These are phyloP conservation scores for Brassica juncea DNA, from an alignment of 345 rosid genomes.

Conservation along the genomic window DNA sequence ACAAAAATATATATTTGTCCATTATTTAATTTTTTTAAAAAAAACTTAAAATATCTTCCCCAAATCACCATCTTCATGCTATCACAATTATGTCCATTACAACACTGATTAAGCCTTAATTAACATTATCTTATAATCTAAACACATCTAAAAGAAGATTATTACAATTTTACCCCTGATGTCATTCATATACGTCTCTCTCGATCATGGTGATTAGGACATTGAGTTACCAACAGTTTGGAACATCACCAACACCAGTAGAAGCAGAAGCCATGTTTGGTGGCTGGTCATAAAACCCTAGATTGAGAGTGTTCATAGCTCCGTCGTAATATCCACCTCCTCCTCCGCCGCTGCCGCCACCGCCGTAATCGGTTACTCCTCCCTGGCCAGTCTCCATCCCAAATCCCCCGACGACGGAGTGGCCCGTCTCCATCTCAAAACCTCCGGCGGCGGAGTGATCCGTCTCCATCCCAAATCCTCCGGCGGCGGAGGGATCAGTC, in stretches of 20 bases:
- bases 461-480: neutral
- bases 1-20: slow-evolving; percentile 8
- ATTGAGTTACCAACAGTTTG: slow-evolving; percentile 8
- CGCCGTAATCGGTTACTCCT: slow-evolving; percentile 9
- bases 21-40: neutral
- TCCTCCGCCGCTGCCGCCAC: neutral
- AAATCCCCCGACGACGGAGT: neutral
- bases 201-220: neutral
- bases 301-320: slow-evolving; percentile 44
- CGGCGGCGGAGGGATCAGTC: neutral
- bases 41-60: neutral
- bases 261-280: slow-evolving; percentile 61
- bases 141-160: neutral
- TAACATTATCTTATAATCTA: slow-evolving; percentile 1
- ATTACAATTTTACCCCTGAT: slow-evolving; percentile 23
- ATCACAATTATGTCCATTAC: slow-evolving; percentile 1
- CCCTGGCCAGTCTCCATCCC: slow-evolving; percentile 30
- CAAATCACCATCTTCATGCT: slow-evolving; percentile 25
- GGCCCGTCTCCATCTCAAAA: too few relatives aligned
- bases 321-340: slow-evolving; percentile 33
- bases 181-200: neutral
- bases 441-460: neutral
- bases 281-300: slow-evolving; percentile 59
- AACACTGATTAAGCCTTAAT: neutral
- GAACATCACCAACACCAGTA: slow-evolving; percentile 30